Percentiles rank a stretch among this genome's conserved stretches.
Conservation (phyloP, 805 yeast species). For the Candida schatavii region DNA sequence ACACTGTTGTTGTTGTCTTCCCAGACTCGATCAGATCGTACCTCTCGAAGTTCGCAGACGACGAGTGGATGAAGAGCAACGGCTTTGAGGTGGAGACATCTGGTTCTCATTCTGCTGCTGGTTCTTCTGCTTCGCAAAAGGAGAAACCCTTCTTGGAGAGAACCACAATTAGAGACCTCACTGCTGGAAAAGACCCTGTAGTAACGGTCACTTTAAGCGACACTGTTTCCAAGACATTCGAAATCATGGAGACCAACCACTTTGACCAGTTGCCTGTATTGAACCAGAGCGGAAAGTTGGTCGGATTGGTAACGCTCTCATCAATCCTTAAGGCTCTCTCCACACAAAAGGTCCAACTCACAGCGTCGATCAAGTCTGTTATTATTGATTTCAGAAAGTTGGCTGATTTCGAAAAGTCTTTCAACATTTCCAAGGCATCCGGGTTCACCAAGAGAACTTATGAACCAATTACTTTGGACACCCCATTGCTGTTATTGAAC, state of each 20-base stretch:
- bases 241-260: constrained; percentile 68
- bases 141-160: constrained; percentile 37
- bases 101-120: too few relatives aligned
- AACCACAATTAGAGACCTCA: constrained; percentile 61
- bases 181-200: constrained; percentile 67
- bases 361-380: constrained; percentile 54
- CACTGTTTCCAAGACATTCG: constrained; percentile 61
- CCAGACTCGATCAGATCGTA: constrained; percentile 88
- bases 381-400: constrained; percentile 75
- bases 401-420: constrained; percentile 62
- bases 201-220: constrained; percentile 65
- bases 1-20: constrained; percentile 73
- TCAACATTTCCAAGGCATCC: constrained; percentile 54
- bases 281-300: constrained; percentile 53
- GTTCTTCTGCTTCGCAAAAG: constrained; percentile 33
- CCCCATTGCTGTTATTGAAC: constrained; percentile 66
- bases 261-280: constrained; percentile 86
- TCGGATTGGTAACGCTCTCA: constrained; percentile 76
- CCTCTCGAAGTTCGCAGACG: constrained; percentile 83
- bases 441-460: constrained; percentile 63
- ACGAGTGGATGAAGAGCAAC: constrained; percentile 84
- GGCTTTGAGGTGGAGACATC: constrained; percentile 60
- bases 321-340: constrained; percentile 67
- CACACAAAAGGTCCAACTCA: constrained; percentile 52
- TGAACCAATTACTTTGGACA: constrained; percentile 60